Base-by-base conservation (phyloP, 2,329 filamentous ascomycete genomes). In the Colletotrichum chlorophyti region DNA sequence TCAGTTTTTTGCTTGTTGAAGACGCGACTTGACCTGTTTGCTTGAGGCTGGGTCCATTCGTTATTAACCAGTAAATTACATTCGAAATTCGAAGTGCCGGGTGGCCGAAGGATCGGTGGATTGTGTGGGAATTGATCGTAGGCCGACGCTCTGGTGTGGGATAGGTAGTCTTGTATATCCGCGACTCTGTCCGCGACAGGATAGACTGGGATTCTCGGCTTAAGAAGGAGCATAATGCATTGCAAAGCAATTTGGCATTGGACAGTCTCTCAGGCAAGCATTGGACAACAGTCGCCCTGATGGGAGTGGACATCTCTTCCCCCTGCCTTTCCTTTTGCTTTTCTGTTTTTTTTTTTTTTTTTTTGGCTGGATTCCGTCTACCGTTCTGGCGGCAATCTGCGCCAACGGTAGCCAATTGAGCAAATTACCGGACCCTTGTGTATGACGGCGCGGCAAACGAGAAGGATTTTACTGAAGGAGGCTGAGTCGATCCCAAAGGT, bases 341-440 rank as follows among this genome's bases (percentile, higher is more conserved):
- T 32, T 38, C 41, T 14, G 15, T 41, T 34, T 19, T 26, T 48
- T 43, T 34, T 7, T 24, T 41, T 24, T 21, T 46, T 31, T 48
- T 32, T 54, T 41, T 26, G n/a, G n/a, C 29, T 31, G 35, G 21
- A 21, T 23, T 53, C 34, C 15, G 35, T 42, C 19, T 34, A 29
- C 35, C 6, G 14, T 31, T 45, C 26, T 15, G 51, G 43, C 55
- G 55, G 55, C 32, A 55, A 45, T 50, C 24, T 49, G 55, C 55
- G 55, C 32, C 55, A 59, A 43, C 45, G 38, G 52, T 27, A 38
- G 45, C 57, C 57, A 60, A 50, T 60, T 31, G 57, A 57, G 52
- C 15, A 35, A 31, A 27, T 19, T 21, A 23, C 37, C 51, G 45
- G 43, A 17, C 43, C 51, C 38, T 38, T 43, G 38, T 46, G 26